Conservation (phyloP, 345 rosid species). For the Mercurialis annua region DNA sequence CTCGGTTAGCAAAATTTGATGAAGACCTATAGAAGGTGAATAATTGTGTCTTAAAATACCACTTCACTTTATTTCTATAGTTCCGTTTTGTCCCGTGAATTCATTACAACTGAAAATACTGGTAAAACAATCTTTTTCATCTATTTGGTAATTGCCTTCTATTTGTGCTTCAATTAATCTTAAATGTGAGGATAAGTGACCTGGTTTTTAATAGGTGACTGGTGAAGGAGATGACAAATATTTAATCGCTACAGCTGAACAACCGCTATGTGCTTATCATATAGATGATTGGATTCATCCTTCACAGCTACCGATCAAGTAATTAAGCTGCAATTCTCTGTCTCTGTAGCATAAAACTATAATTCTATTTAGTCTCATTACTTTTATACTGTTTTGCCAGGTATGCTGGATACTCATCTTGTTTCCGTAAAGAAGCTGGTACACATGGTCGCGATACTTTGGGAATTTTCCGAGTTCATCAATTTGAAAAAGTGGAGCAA, state of each 20-base stretch:
- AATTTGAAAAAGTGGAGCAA: slow-evolving; percentile 96
- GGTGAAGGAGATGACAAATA: slow-evolving; percentile 95
- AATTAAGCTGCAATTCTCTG: neutral
- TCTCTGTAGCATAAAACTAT: neutral
- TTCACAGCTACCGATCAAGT: slow-evolving; percentile 69
- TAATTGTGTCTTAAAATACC: too few relatives aligned
- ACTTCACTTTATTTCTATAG: too few relatives aligned
- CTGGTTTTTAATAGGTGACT: slow-evolving; percentile 53
- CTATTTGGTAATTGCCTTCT: neutral
- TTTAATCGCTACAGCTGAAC: slow-evolving; percentile 97
- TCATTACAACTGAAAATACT: too few relatives aligned
- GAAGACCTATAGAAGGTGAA: too few relatives aligned
- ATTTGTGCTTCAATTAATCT: neutral
- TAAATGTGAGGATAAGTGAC: neutral
- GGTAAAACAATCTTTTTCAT: neutral
- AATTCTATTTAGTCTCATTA: slow-evolving; percentile 1
- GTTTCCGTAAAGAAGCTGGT: slow-evolving; percentile 98
- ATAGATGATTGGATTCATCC: slow-evolving; percentile 95
- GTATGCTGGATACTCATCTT: slow-evolving; percentile 92
- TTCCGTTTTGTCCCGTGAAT: too few relatives aligned
- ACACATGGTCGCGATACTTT: slow-evolving; percentile 94
- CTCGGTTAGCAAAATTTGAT: too few relatives aligned
- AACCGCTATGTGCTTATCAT: slow-evolving; percentile 90
- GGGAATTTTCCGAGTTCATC: slow-evolving; percentile 98
- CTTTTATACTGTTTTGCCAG: slow-evolving; percentile 30